Base-by-base conservation (phyloP, 208 protist species). In the Crithidia brevicula region DNA sequence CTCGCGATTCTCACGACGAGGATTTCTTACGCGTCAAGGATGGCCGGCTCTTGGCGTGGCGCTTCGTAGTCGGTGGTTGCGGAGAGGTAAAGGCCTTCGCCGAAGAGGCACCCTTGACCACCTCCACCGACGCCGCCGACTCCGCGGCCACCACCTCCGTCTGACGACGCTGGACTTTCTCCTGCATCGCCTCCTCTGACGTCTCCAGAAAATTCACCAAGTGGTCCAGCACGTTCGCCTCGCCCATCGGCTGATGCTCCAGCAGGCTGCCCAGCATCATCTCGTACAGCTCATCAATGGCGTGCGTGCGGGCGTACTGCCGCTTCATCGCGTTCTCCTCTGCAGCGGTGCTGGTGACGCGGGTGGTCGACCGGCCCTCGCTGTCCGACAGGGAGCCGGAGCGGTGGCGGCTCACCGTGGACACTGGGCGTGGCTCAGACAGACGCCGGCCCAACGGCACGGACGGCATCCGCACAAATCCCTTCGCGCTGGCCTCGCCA, bases 261-360 rank as follows among this genome's bases (percentile, higher is more conserved):
- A 87, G 54, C 42, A 90, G 42, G 45, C 74, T 74, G 4, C 73
- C 60, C 18, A 92, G 61, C 70, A 94, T 78, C 47, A 81, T 73
- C 54, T 94, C 79, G 50, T 85, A 92, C 30, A 94, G 53, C 34
- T 81, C 81, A 28, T 89, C 77, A 42, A 94, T 72, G 36, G 66
- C 82, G 50, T 91, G 74, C 1, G 60, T 65, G 47, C 77, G 59
- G n/a, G 52, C 63, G 74, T 89, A 75, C 53, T 71, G 61, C 27
- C 66, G 72, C 30, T 59, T 57, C 46, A 54, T 5, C 33, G 36
- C 38, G 50, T 63, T 25, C 25, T 47, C 70, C 23, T 36, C 70
- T 9, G 42, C 25, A 20, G 52, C 43, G 9, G 52, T 20, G 40
- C 11, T 49, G 56, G 40, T 36, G 40, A 13, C 16, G 5, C 18